Percentiles rank a stretch among this genome's conserved stretches.
Conservation (phyloP, 2,329 filamentous ascomycete genomes). For the Fusarium citri region DNA sequence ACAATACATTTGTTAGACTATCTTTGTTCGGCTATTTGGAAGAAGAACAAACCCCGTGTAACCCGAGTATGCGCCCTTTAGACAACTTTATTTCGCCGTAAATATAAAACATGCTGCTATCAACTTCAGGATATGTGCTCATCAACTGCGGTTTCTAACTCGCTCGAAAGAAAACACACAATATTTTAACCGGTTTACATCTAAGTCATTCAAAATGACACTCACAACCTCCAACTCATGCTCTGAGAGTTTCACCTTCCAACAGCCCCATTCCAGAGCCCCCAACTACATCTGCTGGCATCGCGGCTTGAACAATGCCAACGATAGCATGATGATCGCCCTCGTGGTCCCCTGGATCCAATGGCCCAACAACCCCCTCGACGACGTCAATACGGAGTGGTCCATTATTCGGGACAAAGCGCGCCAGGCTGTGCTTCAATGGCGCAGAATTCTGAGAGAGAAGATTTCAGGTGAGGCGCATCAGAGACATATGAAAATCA, state of each 20-base stretch:
- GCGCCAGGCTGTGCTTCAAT: neutral
- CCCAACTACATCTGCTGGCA: slow-evolving; percentile 13
- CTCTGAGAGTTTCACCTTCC: slow-evolving; percentile 12
- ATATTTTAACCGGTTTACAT: neutral
- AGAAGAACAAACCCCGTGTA: too few relatives aligned
- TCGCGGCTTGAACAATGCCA: slow-evolving; percentile 16
- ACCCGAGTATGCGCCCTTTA: neutral
- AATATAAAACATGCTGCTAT: neutral
- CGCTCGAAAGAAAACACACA: neutral
- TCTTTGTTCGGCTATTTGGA: neutral
- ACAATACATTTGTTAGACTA: neutral
- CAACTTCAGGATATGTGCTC: neutral
- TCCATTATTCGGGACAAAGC: slow-evolving; percentile 9
- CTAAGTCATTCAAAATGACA: neutral
- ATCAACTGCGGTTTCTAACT: neutral
- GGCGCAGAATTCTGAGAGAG: neutral
- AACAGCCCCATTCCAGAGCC: slow-evolving; percentile 8
- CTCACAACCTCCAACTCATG: neutral
- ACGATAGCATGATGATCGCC: slow-evolving; percentile 12
- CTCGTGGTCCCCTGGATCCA: slow-evolving; percentile 26
- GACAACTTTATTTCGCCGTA: too few relatives aligned
- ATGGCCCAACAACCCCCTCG: slow-evolving; percentile 18
- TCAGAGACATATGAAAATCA: slow-evolving; percentile 7
- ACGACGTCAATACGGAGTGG: slow-evolving; percentile 1
- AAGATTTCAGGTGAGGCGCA: slow-evolving; percentile 10